Conservation (phyloP, 495 filamentous ascomycete genomes). For the Letharia columbiana region DNA sequence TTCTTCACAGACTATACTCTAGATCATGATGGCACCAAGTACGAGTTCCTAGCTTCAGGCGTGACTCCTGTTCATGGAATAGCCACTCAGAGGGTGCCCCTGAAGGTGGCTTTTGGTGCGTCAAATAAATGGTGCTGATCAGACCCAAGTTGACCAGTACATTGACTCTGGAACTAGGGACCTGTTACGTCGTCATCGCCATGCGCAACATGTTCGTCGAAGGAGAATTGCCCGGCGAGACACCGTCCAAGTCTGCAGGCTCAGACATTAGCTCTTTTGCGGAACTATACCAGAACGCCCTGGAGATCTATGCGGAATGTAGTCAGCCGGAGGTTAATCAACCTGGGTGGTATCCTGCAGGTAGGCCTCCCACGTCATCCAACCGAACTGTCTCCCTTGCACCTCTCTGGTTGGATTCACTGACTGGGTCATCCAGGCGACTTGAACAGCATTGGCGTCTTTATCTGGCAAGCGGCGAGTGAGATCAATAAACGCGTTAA, state of each 20-base stretch:
- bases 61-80: conserved; percentile 14
- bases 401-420: neutral
- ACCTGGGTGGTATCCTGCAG: conserved; percentile 18
- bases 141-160: neutral
- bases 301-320: neutral
- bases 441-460: conserved; percentile 18
- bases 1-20: conserved; percentile 15
- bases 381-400: neutral
- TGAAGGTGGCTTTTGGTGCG: conserved; percentile 13
- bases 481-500: conserved; percentile 10
- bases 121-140: neutral
- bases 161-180: conserved; percentile 7
- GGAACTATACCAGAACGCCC: neutral
- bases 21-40: conserved; percentile 7
- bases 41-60: conserved; percentile 10
- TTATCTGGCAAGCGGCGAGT: conserved; percentile 15
- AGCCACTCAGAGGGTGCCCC: conserved; percentile 15
- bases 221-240: conserved; percentile 15
- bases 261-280: conserved; percentile 15
- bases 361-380: neutral
- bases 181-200: conserved; percentile 14
- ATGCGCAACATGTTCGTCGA: conserved; percentile 15
- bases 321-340: neutral
- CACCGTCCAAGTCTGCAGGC: conserved; percentile 3
- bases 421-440: conserved; percentile 8